phyloP scores from a whole-genome alignment of 2,329 filamentous ascomycete species.

The Pestalotiopsis sp. region DNA sequence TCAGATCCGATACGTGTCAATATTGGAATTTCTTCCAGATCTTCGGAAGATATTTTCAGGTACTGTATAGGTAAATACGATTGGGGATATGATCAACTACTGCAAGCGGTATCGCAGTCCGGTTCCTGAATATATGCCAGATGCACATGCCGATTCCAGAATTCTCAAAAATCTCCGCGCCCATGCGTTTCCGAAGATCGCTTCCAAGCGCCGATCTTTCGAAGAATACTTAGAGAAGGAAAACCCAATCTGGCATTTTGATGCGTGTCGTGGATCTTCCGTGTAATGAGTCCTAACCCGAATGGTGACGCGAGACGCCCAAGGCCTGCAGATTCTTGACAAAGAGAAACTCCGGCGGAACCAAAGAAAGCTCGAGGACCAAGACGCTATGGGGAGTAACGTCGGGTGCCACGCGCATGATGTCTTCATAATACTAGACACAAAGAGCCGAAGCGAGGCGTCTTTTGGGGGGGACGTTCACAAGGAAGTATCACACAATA shows the following conservation, averaged over 20 bases:
- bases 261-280: not conserved
- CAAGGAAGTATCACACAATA: not conserved
- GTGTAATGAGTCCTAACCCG: not conserved
- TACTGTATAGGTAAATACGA: not conserved
- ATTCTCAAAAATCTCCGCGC: not conserved
- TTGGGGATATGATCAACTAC: not conserved
- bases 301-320: not conserved
- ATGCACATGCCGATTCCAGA: not conserved
- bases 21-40: not conserved
- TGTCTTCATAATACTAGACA: not conserved
- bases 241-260: not conserved
- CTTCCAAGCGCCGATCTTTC: not conserved
- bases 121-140: not conserved
- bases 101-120: not conserved
- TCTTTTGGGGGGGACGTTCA: not conserved
- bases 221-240: not conserved
- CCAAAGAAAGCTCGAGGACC: not conserved
- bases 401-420: not conserved
- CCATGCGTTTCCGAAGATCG: not conserved
- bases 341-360: conserved; percentile 1
- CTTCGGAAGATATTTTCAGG: not conserved
- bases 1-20: too few relatives aligned
- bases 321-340: not conserved
- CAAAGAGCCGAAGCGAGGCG: not conserved
- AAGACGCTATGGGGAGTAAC: not conserved